These are phyloP conservation scores for Xylaria grammica DNA, from an alignment of 495 filamentous ascomycete genomes.

Conservation along the genomic window DNA sequence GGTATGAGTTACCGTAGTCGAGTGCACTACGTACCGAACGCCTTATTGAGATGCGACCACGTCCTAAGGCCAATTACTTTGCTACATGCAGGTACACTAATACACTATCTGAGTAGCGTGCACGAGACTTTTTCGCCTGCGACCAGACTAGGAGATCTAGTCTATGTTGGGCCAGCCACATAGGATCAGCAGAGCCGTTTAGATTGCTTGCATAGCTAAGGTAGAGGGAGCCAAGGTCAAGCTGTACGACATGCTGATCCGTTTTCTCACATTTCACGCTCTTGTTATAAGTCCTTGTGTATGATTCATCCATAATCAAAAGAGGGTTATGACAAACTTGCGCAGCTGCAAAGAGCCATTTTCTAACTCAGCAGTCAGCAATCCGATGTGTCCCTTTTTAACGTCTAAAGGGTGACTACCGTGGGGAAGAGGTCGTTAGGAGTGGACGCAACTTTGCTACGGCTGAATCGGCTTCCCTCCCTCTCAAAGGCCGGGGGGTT, in stretches of 20 bases:
- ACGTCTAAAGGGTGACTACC: no score
- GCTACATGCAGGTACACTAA: not conserved
- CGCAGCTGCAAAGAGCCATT: not conserved
- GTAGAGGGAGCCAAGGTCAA: not conserved
- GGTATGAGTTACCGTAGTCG: no score
- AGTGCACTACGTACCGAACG: no score
- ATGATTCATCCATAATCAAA: not conserved
- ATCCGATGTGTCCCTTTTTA: not conserved
- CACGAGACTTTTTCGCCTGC: no score
- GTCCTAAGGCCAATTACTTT: not conserved
- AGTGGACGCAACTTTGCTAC: no score
- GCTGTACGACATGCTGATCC: not conserved
- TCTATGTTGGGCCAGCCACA: not conserved
- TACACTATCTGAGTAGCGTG: no score
- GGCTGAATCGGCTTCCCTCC: no score
- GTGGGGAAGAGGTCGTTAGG: no score
- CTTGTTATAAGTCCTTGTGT: not conserved
- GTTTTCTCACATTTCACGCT: not conserved
- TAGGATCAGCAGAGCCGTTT: constrained; percentile 8
- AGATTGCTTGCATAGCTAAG: constrained; percentile 11
- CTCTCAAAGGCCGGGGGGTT: no score
- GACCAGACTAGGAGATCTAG: constrained; percentile 9
- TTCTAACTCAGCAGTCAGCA: not conserved
- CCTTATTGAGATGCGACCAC: no score
- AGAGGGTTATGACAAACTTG: not conserved